These are phyloP conservation scores for Triticum turgidum DNA, from an alignment of 176 grass and related monocot genomes.

Conservation along the genomic window DNA sequence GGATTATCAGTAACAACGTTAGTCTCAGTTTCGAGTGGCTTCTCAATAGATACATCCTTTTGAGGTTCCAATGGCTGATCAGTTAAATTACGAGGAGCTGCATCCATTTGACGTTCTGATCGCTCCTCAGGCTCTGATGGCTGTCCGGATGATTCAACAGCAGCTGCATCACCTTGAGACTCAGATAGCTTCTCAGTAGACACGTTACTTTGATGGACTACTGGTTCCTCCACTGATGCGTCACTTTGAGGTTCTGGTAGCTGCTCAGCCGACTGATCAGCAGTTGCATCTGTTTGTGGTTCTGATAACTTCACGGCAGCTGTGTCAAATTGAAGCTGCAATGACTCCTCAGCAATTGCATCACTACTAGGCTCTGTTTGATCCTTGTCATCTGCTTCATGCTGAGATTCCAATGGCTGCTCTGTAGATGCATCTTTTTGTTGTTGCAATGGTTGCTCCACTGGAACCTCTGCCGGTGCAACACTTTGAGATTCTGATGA, in stretches of 20 bases:
- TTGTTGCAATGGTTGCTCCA: slow-evolving; percentile 25
- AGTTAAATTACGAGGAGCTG: neutral
- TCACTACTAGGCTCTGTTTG: slow-evolving; percentile 9
- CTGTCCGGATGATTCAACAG: neutral
- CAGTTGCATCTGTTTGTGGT: slow-evolving; percentile 10
- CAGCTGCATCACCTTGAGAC: slow-evolving; percentile 15
- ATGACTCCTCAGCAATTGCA: slow-evolving; percentile 21
- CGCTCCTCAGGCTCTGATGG: slow-evolving; percentile 23
- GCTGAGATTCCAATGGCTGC: slow-evolving; percentile 29
- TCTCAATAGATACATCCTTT: slow-evolving; percentile 27
- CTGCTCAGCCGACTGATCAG: slow-evolving; percentile 16
- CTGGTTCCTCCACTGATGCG: slow-evolving; percentile 17
- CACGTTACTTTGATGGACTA: neutral
- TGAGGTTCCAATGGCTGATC: neutral
- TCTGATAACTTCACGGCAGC: slow-evolving; percentile 7
- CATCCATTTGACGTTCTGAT: slow-evolving; percentile 15
- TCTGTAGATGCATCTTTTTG: neutral
- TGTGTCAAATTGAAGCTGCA: slow-evolving; percentile 13
- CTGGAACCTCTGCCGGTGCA: slow-evolving; percentile 7
- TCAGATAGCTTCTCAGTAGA: neutral
- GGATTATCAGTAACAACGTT: slow-evolving; percentile 5
- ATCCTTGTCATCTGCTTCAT: slow-evolving; percentile 21
- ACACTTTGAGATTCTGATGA: neutral
- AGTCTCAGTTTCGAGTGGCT: slow-evolving; percentile 4
- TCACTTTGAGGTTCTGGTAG: slow-evolving; percentile 20